Conservation (phyloP, 176 grass and related monocot species). For the Rhipidocladum racemiflorum region DNA sequence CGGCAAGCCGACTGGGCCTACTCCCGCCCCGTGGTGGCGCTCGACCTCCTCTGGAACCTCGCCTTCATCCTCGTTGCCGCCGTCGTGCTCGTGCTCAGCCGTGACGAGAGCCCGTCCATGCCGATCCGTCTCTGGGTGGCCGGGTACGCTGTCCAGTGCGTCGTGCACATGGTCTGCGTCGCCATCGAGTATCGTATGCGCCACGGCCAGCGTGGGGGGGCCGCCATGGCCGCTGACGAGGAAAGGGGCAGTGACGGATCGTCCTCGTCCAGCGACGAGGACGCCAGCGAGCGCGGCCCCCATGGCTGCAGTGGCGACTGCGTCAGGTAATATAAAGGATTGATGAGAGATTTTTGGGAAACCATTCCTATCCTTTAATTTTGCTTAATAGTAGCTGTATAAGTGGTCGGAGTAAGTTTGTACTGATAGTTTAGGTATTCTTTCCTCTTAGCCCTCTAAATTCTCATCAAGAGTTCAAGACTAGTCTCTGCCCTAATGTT, state of each 20-base stretch:
- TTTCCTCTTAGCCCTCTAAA: neutral
- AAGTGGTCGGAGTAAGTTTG: neutral
- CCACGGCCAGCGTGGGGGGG: conserved; percentile 11
- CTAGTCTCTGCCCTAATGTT: neutral
- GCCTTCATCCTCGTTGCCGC: conserved; percentile 47
- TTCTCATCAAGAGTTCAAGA: neutral
- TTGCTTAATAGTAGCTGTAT: neutral
- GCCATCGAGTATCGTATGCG: conserved; percentile 58
- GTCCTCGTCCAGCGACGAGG: conserved; percentile 28
- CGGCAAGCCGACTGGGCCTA: conserved; percentile 66
- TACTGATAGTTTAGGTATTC: neutral
- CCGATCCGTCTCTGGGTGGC: conserved; percentile 61
- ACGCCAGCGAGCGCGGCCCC: neutral
- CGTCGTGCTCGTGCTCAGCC: conserved; percentile 44
- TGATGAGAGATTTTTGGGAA: neutral
- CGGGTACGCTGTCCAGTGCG: conserved; percentile 68
- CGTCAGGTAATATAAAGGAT: conserved; percentile 13
- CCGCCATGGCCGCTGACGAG: neutral
- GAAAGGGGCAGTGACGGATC: conserved; percentile 14
- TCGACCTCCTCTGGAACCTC: conserved; percentile 72
- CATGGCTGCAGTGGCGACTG: neutral
- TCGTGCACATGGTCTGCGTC: conserved; percentile 58
- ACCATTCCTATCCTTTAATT: neutral
- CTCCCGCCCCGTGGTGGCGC: conserved; percentile 53
- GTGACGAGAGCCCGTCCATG: conserved; percentile 37